Base-by-base conservation (phyloP, 179 eudicot genomes). In the Camellia oleifera region DNA sequence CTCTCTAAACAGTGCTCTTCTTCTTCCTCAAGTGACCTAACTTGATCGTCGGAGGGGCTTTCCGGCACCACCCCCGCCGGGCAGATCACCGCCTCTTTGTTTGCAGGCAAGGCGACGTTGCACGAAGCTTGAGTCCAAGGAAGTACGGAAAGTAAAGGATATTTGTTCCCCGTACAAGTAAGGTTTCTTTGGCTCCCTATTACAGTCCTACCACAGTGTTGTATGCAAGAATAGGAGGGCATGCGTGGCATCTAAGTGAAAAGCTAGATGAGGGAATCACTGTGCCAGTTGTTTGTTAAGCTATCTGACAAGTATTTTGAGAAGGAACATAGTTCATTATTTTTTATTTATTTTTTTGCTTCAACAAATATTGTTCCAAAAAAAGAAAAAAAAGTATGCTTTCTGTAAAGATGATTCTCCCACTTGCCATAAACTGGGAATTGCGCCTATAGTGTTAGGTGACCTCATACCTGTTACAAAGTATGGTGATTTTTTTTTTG, bases 381-480 rank as follows among this genome's bases (percentile, higher is more conserved):
- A 26, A 26, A 26, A 26, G 32, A 26, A 54, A 32, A 23, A 54
- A 15, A 26, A 20, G 2, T 54, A 2, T 13, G 46, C 7, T 20
- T 56, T 5, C 46, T 53, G 15, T 50, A 72, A 72, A 72, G 75
- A 72, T 72, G 75, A 17, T 72, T 72, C 48, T 53, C 13, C 75
- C 13, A 23, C 4, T 3, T 6, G 60, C 60, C 11, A 12, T 45
- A 15, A 14, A 23, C 5, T 64, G 32, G 68, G 32, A 18, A 40
- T 60, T 2, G 64, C 11, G 64, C 5, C 20, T 60, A 14, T 18
- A 60, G 64, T 14, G 18, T 14, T 42, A 15, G 46, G 2, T 45
- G 54, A 12, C 45, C 20, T 56, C 4, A 3, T 32, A 72, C 63
- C 18, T 54, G 11, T 23, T 74, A 7, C 17, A 2, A 7, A n/a